phyloP scores from a whole-genome alignment of 1,284 basidiomycete genomes.

The Trichosporon coremiiforme region DNA sequence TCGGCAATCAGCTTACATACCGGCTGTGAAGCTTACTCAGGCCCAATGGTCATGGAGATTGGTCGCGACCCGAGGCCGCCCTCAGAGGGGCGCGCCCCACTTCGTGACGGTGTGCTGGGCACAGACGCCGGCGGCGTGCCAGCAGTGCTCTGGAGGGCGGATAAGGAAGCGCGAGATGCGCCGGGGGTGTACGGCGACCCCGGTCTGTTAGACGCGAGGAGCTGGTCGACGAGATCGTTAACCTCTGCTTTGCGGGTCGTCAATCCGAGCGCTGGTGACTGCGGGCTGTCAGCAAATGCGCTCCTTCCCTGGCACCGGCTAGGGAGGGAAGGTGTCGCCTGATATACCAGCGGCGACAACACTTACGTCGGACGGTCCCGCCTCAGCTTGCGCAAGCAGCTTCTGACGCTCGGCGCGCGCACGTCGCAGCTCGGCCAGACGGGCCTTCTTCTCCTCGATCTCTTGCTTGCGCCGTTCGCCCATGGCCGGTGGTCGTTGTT shows the following conservation, averaged over 20 bases:
- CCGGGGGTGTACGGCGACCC: slow-evolving; percentile 22
- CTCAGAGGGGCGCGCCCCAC: background rate
- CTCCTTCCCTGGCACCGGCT: background rate
- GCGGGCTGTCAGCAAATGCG: background rate
- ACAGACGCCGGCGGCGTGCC: slow-evolving; percentile 59
- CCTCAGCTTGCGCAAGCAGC: slow-evolving; percentile 37
- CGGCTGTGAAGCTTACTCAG: slow-evolving; percentile 1
- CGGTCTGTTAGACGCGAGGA: slow-evolving; percentile 58
- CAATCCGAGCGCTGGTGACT: slow-evolving; percentile 32
- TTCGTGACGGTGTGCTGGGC: slow-evolving; percentile 66
- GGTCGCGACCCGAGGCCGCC: background rate
- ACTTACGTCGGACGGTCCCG: background rate
- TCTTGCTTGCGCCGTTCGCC: slow-evolving; percentile 66
- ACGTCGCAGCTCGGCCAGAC: slow-evolving; percentile 69
- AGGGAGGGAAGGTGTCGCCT: background rate
- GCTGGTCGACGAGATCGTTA: slow-evolving; percentile 67
- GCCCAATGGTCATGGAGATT: background rate
- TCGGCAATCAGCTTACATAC: background rate
- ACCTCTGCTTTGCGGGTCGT: slow-evolving; percentile 60
- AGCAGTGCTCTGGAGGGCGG: background rate
- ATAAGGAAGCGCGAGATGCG: background rate
- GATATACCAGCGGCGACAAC: background rate
- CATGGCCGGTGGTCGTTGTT: slow-evolving; percentile 36
- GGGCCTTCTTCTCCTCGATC: slow-evolving; percentile 87
- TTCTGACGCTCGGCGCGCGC: slow-evolving; percentile 53